Evolutionary conservation across 2,329 filamentous ascomycete genomes (phyloP).

Genomic region (Fusarium burgessii): DNA sequence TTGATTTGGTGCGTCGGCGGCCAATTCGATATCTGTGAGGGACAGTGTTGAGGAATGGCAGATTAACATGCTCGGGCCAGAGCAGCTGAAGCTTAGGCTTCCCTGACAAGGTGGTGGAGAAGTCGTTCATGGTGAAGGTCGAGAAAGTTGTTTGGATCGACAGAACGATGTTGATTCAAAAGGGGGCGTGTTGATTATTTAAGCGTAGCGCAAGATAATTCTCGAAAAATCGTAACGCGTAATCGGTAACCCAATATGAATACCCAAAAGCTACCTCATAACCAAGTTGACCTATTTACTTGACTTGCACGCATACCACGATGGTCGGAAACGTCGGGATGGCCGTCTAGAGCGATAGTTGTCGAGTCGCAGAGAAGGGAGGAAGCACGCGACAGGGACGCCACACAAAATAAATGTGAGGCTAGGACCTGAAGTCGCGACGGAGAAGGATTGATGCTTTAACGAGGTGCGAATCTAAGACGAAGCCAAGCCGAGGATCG

Average conservation of each 20-base stretch:
- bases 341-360: constrained; percentile 38
- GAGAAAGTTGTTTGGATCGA: constrained; percentile 19
- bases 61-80: constrained; percentile 56
- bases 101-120: constrained; percentile 52
- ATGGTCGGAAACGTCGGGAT: constrained; percentile 34
- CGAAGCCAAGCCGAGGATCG: constrained; percentile 41
- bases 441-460: constrained; percentile 33
- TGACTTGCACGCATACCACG: constrained; percentile 38
- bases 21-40: constrained; percentile 56
- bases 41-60: constrained; percentile 58
- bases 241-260: constrained; percentile 47
- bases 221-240: constrained; percentile 35
- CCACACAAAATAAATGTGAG: constrained; percentile 39
- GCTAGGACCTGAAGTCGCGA: constrained; percentile 29
- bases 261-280: constrained; percentile 55
- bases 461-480: constrained; percentile 35
- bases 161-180: constrained; percentile 8
- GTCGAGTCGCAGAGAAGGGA: constrained; percentile 44
- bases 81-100: constrained; percentile 57
- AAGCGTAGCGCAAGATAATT: constrained; percentile 7
- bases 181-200: constrained; percentile 22
- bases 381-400: constrained; percentile 44
- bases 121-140: constrained; percentile 54
- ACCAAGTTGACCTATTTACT: constrained; percentile 45
- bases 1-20: constrained; percentile 55